Conservation (phyloP, 768 basidiomycete genomes). For the Coprinopsis sp. region DNA sequence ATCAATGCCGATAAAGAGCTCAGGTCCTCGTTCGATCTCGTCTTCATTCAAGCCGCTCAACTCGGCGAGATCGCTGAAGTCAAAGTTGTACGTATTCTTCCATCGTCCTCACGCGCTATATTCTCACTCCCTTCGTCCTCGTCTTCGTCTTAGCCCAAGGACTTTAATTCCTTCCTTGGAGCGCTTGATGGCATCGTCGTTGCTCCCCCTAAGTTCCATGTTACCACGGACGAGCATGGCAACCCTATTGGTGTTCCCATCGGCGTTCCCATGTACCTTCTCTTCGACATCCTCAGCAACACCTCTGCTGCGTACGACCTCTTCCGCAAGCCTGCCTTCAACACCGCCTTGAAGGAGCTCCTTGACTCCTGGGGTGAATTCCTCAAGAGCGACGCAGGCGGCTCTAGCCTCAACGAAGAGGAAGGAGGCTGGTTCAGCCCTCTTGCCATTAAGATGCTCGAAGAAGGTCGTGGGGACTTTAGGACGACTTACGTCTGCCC, state of each 20-base stretch:
- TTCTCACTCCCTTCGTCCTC: background rate
- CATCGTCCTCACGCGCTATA: background rate
- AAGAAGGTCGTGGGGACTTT: slow-evolving; percentile 22
- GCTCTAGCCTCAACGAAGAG: slow-evolving; percentile 21
- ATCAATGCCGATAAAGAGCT: too few relatives aligned
- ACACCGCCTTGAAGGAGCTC: slow-evolving; percentile 41
- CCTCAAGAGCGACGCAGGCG: slow-evolving; percentile 31
- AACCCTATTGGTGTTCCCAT: slow-evolving; percentile 28
- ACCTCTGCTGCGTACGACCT: slow-evolving; percentile 24
- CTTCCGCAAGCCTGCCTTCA: slow-evolving; percentile 42
- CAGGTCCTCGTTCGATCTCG: too few relatives aligned
- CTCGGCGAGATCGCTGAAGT: too few relatives aligned
- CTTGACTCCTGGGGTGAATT: slow-evolving; percentile 46
- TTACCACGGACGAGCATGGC: background rate
- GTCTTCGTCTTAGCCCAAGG: background rate
- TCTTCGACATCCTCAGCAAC: slow-evolving; percentile 39
- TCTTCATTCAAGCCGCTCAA: too few relatives aligned
- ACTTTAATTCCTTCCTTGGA: slow-evolving; percentile 36
- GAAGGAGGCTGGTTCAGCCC: slow-evolving; percentile 45
- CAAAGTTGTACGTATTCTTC: background rate
- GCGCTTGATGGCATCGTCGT: slow-evolving; percentile 39
- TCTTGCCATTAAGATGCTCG: slow-evolving; percentile 10
- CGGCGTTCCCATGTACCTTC: slow-evolving; percentile 43
- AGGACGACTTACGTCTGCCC: slow-evolving; percentile 15
- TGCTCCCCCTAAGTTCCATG: slow-evolving; percentile 33